phyloP scores from a whole-genome alignment of 352 stramenopile genomes.

The Phytophthora crassamura region DNA sequence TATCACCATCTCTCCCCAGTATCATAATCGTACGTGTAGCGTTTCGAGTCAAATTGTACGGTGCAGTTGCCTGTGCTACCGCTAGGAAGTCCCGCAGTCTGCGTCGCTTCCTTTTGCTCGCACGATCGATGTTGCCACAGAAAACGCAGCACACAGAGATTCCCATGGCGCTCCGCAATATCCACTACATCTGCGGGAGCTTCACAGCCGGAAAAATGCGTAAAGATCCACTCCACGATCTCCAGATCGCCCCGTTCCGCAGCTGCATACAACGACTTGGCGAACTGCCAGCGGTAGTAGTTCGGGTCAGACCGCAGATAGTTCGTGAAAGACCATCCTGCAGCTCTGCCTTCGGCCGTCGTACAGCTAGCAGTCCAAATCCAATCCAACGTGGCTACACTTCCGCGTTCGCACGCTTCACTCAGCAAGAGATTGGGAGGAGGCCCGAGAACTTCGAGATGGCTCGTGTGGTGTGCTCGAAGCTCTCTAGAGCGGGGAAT shows the following conservation, averaged over 20 bases:
- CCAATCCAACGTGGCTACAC: neutral
- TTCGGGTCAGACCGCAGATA: conserved; percentile 12
- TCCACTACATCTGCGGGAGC: neutral
- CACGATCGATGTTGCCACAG: conserved; percentile 8
- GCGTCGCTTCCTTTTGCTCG: neutral
- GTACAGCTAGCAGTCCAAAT: too few relatives aligned
- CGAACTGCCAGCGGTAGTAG: conserved; percentile 13
- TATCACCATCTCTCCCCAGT: too few relatives aligned
- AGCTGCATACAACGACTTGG: conserved; percentile 2
- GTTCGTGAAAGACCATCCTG: conserved; percentile 21
- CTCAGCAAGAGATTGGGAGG: conserved; percentile 1
- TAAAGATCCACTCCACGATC: conserved; percentile 14
- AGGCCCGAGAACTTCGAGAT: conserved; percentile 2
- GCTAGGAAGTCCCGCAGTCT: too few relatives aligned
- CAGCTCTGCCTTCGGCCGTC: too few relatives aligned
- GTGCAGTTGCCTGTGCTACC: neutral
- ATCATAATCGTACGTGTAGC: too few relatives aligned
- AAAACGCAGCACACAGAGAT: conserved; percentile 7
- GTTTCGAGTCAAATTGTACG: neutral
- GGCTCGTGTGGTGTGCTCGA: conserved; percentile 8
- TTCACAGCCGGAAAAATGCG: conserved; percentile 8
- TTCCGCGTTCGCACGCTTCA: conserved; percentile 3
- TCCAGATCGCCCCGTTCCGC: neutral
- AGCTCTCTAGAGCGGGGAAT: neutral
- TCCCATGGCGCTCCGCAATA: neutral